These are phyloP conservation scores for Aspergillus funiculosus DNA, from an alignment of 495 filamentous ascomycete genomes.

Conservation along the genomic window DNA sequence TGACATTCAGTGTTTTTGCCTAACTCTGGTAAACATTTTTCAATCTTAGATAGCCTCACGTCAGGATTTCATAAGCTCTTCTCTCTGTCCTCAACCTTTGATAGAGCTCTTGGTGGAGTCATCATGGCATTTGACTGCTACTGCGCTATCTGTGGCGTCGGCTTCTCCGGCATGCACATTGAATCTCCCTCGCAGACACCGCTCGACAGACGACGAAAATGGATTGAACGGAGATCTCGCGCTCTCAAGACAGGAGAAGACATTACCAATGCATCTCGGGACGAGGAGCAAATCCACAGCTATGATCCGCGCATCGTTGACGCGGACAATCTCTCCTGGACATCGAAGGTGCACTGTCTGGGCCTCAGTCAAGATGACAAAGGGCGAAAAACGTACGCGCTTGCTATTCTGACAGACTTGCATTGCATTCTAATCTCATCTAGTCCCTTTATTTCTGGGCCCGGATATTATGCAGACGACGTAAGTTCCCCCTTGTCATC, in stretches of 20 bases:
- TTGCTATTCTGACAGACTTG: too few relatives aligned
- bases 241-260: slow-evolving; percentile 13
- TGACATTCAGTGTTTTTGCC: too few relatives aligned
- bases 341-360: slow-evolving; percentile 19
- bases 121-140: slow-evolving; percentile 25
- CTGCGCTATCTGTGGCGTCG: slow-evolving; percentile 23
- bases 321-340: slow-evolving; percentile 16
- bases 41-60: too few relatives aligned
- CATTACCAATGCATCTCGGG: background rate
- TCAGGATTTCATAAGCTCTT: too few relatives aligned
- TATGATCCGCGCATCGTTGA: slow-evolving; percentile 22
- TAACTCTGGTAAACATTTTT: too few relatives aligned
- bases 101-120: too few relatives aligned
- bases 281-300: slow-evolving; percentile 18
- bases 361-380: slow-evolving; percentile 6
- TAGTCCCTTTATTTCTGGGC: slow-evolving; percentile 19
- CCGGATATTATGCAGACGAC: slow-evolving; percentile 22
- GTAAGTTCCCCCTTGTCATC: slow-evolving; percentile 3
- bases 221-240: slow-evolving; percentile 18
- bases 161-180: slow-evolving; percentile 21
- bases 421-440: background rate
- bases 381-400: slow-evolving; percentile 10
- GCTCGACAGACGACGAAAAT: slow-evolving; percentile 16
- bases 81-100: too few relatives aligned
- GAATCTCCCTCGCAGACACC: slow-evolving; percentile 17